Percentiles rank a stretch among this genome's conserved stretches.
These are phyloP conservation scores for Styphnolobium japonicum DNA, from an alignment of 306 rosid species.

Conservation along the genomic window DNA sequence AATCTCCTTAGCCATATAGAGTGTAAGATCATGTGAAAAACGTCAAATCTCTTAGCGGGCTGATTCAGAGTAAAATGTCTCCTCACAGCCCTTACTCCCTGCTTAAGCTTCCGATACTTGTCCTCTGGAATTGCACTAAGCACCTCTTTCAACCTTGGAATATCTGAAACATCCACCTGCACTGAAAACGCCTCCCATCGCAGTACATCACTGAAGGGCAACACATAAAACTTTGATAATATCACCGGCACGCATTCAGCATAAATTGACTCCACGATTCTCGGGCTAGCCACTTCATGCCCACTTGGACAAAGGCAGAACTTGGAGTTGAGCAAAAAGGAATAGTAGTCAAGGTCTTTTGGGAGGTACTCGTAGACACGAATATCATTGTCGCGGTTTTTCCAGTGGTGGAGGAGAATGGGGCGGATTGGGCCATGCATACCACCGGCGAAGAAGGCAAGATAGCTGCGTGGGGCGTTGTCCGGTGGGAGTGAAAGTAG, in stretches of 20 bases:
- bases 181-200: conserved; percentile 73
- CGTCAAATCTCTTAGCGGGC: conserved; percentile 66
- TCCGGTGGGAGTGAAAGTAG: conserved; percentile 47
- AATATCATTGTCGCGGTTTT: conserved; percentile 44
- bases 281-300: conserved; percentile 83
- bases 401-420: conserved; percentile 58
- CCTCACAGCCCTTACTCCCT: conserved; percentile 60
- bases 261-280: conserved; percentile 79
- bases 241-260: conserved; percentile 79
- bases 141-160: conserved; percentile 61
- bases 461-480: conserved; percentile 38
- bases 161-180: conserved; percentile 56
- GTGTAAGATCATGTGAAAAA: conserved; percentile 73
- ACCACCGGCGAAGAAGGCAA: conserved; percentile 88
- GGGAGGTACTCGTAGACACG: conserved; percentile 71
- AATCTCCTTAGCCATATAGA: conserved; percentile 79
- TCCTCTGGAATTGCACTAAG: conserved; percentile 47
- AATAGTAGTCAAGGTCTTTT: conserved; percentile 48
- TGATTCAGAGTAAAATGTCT: conserved; percentile 66
- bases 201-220: conserved; percentile 73
- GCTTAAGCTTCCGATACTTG: conserved; percentile 49
- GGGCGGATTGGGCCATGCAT: conserved; percentile 79
- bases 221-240: conserved; percentile 39
- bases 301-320: conserved; percentile 89
- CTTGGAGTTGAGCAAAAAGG: conserved; percentile 71